Conservation (phyloP, 768 basidiomycete species). For the Boletus edulis region DNA sequence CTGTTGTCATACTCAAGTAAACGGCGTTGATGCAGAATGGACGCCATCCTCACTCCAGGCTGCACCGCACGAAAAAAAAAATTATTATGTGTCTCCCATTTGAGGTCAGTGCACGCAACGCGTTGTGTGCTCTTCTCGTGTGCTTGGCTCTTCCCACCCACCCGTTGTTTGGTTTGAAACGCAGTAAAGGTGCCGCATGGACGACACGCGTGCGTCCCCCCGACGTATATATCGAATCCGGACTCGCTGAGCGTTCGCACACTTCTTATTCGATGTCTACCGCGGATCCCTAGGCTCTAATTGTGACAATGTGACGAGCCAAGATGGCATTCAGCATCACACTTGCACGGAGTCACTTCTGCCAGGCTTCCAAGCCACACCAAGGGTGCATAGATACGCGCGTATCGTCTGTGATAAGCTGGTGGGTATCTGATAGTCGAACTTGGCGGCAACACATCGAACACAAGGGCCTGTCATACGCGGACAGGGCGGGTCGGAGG, state of each 20-base stretch:
- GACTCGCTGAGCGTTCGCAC: background rate
- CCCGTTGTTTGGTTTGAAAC: background rate
- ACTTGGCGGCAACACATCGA: conserved; percentile 13
- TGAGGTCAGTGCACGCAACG: background rate
- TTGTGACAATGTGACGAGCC: conserved; percentile 25
- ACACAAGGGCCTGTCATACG: conserved; percentile 26
- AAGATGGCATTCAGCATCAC: conserved; percentile 15
- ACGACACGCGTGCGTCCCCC: background rate
- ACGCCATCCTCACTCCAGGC: background rate
- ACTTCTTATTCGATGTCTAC: conserved; percentile 9
- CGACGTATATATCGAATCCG: conserved; percentile 1
- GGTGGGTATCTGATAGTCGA: conserved; percentile 26
- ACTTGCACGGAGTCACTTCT: background rate
- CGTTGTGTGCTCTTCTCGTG: background rate
- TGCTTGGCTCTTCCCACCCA: background rate
- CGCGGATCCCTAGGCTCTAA: conserved; percentile 25
- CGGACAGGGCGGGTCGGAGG: conserved; percentile 19
- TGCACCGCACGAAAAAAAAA: background rate
- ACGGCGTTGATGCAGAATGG: conserved; percentile 18
- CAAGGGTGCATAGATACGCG: background rate
- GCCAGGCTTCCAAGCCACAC: background rate
- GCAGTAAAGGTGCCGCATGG: background rate
- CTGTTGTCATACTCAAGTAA: conserved; percentile 1
- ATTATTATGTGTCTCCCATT: background rate
- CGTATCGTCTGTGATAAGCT: conserved; percentile 4